A percentile compares a stretch with the other conserved stretches of the same genome.
Evolutionary conservation across 495 filamentous ascomycete genomes (phyloP).

Genomic region (Lindgomyces ingoldianus): DNA sequence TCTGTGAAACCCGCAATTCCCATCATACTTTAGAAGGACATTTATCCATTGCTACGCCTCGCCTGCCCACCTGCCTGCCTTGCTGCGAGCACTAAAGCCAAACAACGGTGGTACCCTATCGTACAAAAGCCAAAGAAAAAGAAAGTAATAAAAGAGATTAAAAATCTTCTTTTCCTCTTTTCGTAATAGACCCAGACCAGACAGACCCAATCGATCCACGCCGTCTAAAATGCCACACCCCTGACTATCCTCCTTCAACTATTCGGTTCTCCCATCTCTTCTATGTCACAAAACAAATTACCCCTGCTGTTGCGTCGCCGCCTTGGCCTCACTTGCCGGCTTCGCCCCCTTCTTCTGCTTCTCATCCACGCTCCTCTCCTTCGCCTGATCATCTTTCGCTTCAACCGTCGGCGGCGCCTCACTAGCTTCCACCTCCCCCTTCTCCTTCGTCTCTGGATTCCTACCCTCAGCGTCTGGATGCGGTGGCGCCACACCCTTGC

Average conservation of each 20-base stretch:
- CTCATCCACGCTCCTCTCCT: conserved; percentile 37
- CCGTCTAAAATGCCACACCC: too few relatives aligned
- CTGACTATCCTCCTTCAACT: too few relatives aligned
- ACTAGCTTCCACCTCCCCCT: conserved; percentile 35
- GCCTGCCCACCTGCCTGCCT: too few relatives aligned
- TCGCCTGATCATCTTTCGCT: conserved; percentile 41
- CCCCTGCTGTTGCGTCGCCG: conserved; percentile 54
- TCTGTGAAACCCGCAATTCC: too few relatives aligned
- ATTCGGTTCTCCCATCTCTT: too few relatives aligned
- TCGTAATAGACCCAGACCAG: not conserved
- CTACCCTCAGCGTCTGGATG: conserved; percentile 80
- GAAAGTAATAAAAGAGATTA: not conserved
- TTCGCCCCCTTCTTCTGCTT: conserved; percentile 35
- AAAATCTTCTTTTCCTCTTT: not conserved
- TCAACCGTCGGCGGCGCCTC: conserved; percentile 46
- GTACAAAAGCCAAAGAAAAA: not conserved
- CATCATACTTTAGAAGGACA: too few relatives aligned
- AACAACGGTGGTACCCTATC: too few relatives aligned
- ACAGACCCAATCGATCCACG: not conserved
- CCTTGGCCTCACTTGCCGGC: conserved; percentile 50
- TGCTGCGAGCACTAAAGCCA: too few relatives aligned
- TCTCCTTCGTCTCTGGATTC: conserved; percentile 61
- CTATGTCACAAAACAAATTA: not conserved
- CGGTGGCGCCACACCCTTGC: conserved; percentile 60
- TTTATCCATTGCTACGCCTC: too few relatives aligned